Evolutionary conservation across 129 eudicot species (phyloP), one percentile per base, ranked within the genome.

Genomic region (Chrysanthemum makinoi): DNA sequence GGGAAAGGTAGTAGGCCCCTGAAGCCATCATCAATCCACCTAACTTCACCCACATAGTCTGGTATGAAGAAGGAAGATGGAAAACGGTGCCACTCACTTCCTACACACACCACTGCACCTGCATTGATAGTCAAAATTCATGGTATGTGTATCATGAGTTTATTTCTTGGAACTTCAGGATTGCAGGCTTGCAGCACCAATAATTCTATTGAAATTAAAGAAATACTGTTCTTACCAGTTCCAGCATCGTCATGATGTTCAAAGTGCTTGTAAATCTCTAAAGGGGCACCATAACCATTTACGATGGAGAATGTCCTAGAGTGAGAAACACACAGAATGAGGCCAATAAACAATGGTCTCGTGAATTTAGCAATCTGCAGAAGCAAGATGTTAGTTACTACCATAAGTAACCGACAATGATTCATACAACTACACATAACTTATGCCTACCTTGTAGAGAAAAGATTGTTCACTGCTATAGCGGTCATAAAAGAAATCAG

Each of bases 51-150:
- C 22, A 90, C 83, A 59, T 95, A 87, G 6, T 88, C 97, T 62
- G 99, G 99, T 35, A 95, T 75, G 61, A 95, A 89, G 70, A 95
- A 95, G 12, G 99, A 90, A 63, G 99, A 95, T 15, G 99, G 99
- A 68, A 76, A 95, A 2, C 97, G 81, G 77, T 95, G 99, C 99
- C 99, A 95, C 80, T 95, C 99, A 80, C 96, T 90, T 66, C 99
- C 99, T 66, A 95, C 97, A 74, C 99, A 95, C 30, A 95, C 80
- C 59, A 85, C 88, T 8, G 97, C 75, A 81, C 95, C 99, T 95
- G 81, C 75, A 74, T 69, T 17, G 9, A 49, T 6, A 13, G 44
- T 48, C 57, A 66, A 66, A 12, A 48, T 3, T 66, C 57, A 48
- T 22, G 58, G 71, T 9, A 66, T 22, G 11, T 47, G 53, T 55